phyloP scores from a whole-genome alignment of 192 early-diverging fungal genomes.

The Umbelopsis sp. region DNA sequence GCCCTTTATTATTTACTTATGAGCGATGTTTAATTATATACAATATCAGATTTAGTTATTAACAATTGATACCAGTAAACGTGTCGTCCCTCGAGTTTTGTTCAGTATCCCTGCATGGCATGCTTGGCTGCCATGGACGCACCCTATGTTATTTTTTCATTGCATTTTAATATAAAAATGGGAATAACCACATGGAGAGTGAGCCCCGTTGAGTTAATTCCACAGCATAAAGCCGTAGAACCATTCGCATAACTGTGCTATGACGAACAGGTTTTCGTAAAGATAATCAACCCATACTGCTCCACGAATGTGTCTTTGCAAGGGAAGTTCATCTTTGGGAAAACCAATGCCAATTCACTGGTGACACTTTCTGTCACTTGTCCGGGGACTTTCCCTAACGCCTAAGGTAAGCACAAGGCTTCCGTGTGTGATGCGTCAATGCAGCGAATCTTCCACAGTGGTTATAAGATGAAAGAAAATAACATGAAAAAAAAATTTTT shows the following conservation, averaged over 20 bases:
- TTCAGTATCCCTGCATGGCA: no score
- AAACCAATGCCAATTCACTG: slow-evolving; percentile 24
- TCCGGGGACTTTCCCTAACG: slow-evolving; percentile 26
- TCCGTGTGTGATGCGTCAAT: slow-evolving; percentile 20
- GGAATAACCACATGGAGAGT: slow-evolving; percentile 26
- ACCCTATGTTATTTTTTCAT: slow-evolving; percentile 11
- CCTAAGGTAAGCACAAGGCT: neutral
- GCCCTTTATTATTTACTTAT: neutral
- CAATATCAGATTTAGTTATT: no score
- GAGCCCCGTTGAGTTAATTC: slow-evolving; percentile 34
- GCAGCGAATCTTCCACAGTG: slow-evolving; percentile 20
- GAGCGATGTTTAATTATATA: neutral
- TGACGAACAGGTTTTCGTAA: slow-evolving; percentile 26
- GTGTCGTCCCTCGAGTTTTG: no score
- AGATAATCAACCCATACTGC: slow-evolving; percentile 14
- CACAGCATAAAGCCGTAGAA: neutral
- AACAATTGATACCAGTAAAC: no score
- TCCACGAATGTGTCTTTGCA: slow-evolving; percentile 13
- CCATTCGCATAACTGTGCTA: slow-evolving; percentile 39
- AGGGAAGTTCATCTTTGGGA: slow-evolving; percentile 8
- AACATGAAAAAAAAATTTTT: neutral
- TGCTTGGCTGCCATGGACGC: neutral
- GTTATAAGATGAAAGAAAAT: neutral
- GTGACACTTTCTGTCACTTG: slow-evolving; percentile 35
- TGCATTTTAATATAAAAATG: neutral